phyloP scores from a whole-genome alignment of 768 basidiomycete genomes.

The Psilocybe tampanensis region DNA sequence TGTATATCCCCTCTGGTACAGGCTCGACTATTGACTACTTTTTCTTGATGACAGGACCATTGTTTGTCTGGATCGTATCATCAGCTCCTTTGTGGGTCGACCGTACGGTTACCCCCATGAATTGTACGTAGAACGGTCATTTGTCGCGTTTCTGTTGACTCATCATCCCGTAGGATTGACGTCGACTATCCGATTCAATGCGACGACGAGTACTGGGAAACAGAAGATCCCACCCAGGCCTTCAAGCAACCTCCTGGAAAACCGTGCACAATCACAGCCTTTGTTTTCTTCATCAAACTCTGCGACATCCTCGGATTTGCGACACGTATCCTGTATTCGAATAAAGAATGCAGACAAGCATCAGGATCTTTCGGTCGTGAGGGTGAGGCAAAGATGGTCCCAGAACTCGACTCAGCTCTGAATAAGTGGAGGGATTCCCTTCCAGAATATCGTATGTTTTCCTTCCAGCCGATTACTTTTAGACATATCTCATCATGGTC shows the following conservation, averaged over 20 bases:
- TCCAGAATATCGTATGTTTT: conserved; percentile 44
- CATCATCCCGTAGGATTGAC: conserved; percentile 50
- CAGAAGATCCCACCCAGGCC: conserved; percentile 42
- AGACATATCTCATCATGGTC: not conserved
- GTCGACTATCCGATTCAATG: conserved; percentile 66
- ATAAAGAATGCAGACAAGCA: conserved; percentile 39
- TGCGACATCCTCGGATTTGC: conserved; percentile 63
- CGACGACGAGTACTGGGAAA: conserved; percentile 49
- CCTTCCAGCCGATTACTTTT: not conserved
- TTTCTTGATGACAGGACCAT: conserved; percentile 27
- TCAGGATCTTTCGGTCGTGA: conserved; percentile 50
- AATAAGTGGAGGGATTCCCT: conserved; percentile 62
- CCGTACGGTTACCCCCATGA: conserved; percentile 70
- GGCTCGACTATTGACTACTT: not conserved
- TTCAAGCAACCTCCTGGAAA: conserved; percentile 69
- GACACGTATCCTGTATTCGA: conserved; percentile 56
- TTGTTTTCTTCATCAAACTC: conserved; percentile 56
- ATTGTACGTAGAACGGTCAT: conserved; percentile 45
- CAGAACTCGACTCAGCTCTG: conserved; percentile 64
- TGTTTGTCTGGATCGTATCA: conserved; percentile 31
- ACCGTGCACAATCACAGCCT: conserved; percentile 55
- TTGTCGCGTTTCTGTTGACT: not conserved
- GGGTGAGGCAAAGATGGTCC: conserved; percentile 57
- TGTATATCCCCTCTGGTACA: not conserved
- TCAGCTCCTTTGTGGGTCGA: conserved; percentile 61